Evolutionary conservation across 2,329 filamentous ascomycete genomes (phyloP).

Genomic region (Hypoxylon sp.): DNA sequence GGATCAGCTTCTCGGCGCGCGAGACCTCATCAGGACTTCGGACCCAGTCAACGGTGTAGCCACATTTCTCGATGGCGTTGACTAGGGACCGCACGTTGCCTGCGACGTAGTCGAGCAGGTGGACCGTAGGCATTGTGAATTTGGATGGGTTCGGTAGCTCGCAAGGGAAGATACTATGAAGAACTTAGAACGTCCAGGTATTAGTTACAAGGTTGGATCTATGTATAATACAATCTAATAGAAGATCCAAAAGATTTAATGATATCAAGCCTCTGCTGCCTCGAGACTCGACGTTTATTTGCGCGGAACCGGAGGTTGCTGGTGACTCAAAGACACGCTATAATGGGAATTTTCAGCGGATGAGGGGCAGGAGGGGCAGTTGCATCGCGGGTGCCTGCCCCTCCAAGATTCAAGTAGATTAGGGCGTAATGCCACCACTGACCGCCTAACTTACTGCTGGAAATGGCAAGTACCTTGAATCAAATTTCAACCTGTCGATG

Average conservation of each 20-base stretch:
- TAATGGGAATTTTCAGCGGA: constrained; percentile 38
- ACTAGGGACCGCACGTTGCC: constrained; percentile 96
- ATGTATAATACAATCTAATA: constrained; percentile 8
- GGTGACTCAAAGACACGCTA: constrained; percentile 46
- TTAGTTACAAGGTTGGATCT: not conserved
- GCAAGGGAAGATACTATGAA: constrained; percentile 4
- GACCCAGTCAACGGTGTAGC: constrained; percentile 94
- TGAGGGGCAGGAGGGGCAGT: constrained; percentile 47
- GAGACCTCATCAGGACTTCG: constrained; percentile 85
- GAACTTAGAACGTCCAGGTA: not conserved
- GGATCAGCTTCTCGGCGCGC: constrained; percentile 92
- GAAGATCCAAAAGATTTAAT: constrained; percentile 2
- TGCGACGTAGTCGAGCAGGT: constrained; percentile 90
- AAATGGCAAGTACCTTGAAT: constrained; percentile 46
- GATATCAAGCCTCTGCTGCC: not conserved
- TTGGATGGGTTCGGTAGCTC: constrained; percentile 15
- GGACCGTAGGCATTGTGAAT: constrained; percentile 78
- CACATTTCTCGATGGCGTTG: constrained; percentile 97
- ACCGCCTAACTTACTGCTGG: constrained; percentile 45
- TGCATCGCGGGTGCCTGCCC: constrained; percentile 35
- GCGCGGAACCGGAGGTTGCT: constrained; percentile 13
- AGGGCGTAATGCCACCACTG: constrained; percentile 45
- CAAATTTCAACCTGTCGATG: constrained; percentile 22
- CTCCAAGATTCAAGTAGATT: constrained; percentile 41
- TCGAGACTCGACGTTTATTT: constrained; percentile 1